These are phyloP conservation scores for Ganoderma lingzhi DNA, from an alignment of 1,284 basidiomycete species.

Conservation along the genomic window DNA sequence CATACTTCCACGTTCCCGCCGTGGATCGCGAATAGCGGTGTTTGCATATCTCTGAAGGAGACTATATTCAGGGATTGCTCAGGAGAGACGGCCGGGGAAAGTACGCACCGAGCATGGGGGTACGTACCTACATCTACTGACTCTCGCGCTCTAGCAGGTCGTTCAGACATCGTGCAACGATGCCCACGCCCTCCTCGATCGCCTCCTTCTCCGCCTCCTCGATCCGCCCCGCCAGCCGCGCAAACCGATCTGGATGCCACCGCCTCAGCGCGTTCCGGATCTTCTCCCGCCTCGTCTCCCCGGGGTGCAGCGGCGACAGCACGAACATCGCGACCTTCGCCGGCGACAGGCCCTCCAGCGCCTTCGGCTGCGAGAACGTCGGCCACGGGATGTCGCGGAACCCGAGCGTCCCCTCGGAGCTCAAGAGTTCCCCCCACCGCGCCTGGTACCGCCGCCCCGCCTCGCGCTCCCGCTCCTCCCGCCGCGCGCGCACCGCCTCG, in stretches of 20 bases:
- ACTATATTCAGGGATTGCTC: background rate
- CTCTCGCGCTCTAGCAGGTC: slow-evolving; percentile 56
- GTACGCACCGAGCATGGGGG: background rate
- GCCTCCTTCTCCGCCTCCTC: slow-evolving; percentile 57
- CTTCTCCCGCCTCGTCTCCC: slow-evolving; percentile 64
- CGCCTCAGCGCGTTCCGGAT: slow-evolving; percentile 69
- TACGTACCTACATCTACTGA: slow-evolving; percentile 19
- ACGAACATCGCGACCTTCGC: slow-evolving; percentile 62
- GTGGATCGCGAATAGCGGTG: slow-evolving; percentile 1
- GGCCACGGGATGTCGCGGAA: slow-evolving; percentile 81
- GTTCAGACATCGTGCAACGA: slow-evolving; percentile 75
- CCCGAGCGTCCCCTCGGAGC: slow-evolving; percentile 52
- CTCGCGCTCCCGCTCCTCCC: slow-evolving; percentile 53
- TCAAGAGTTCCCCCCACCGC: slow-evolving; percentile 59
- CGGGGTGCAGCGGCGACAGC: slow-evolving; percentile 68
- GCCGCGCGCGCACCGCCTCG: slow-evolving; percentile 47
- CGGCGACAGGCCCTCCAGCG: slow-evolving; percentile 57
- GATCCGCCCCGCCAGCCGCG: slow-evolving; percentile 60
- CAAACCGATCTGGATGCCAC: slow-evolving; percentile 83
- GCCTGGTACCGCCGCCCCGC: slow-evolving; percentile 70
- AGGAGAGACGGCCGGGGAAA: background rate
- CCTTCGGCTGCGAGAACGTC: slow-evolving; percentile 50
- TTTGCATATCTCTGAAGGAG: slow-evolving; percentile 2
- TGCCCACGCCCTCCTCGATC: slow-evolving; percentile 74
- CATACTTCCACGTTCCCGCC: slow-evolving; percentile 21